phyloP scores from a whole-genome alignment of 306 rosid genomes.

The Trichosanthes truncata region DNA sequence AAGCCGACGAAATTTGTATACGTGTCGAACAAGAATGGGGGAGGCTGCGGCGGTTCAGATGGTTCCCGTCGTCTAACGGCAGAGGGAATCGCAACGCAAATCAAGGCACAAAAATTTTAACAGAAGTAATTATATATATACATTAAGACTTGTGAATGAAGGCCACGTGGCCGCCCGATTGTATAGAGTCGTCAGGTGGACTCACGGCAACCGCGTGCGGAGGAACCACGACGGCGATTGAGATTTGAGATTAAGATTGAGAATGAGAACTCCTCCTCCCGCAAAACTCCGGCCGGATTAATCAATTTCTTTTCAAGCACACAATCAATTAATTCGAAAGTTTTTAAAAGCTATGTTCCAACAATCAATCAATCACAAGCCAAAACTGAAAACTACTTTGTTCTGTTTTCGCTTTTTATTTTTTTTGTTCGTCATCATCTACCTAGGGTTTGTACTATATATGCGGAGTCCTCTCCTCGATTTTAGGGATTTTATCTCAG shows the following conservation, averaged over 20 bases:
- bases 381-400: not conserved
- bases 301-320: not conserved
- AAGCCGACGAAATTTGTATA: not conserved
- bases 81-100: slow-evolving; percentile 4
- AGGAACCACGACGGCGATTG: not conserved
- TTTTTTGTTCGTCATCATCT: not conserved
- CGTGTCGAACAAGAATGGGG: not conserved
- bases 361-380: slow-evolving; percentile 7
- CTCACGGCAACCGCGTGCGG: not conserved
- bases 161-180: not conserved
- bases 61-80: not conserved
- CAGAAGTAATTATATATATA: not conserved
- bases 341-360: not conserved
- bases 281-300: not conserved
- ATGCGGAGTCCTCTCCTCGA: slow-evolving; percentile 1
- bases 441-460: not conserved
- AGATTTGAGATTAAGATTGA: not conserved
- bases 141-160: not conserved
- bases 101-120: not conserved
- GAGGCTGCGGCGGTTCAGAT: not conserved
- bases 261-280: not conserved
- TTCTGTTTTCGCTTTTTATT: not conserved
- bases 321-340: not conserved
- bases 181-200: not conserved
- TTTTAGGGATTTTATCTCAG: slow-evolving; percentile 12